phyloP scores from a whole-genome alignment of 2,329 filamentous ascomycete species.

The Verticillium nubilum region DNA sequence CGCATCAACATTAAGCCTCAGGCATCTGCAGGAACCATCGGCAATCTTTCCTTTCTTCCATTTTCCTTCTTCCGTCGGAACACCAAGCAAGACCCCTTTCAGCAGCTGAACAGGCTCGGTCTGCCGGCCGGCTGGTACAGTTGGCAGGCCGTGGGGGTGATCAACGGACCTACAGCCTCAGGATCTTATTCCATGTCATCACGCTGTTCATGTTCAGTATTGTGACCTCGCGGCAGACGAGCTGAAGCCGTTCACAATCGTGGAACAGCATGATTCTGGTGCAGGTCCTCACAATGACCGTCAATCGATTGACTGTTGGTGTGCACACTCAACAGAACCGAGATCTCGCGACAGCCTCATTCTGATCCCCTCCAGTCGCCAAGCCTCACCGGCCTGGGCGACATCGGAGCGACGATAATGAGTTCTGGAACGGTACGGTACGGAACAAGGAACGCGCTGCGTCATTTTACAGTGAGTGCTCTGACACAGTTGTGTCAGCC shows the following conservation, averaged over 20 bases:
- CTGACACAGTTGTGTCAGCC: not conserved
- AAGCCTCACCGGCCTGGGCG: not conserved
- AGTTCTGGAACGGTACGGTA: not conserved
- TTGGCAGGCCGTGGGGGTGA: not conserved
- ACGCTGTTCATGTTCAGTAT: not conserved
- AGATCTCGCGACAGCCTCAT: too few relatives aligned
- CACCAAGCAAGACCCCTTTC: constrained; percentile 1
- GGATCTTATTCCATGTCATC: not conserved
- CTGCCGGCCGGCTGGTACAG: not conserved
- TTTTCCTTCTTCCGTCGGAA: not conserved
- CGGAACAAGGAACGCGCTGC: not conserved
- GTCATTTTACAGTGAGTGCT: not conserved
- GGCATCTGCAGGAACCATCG: constrained; percentile 5
- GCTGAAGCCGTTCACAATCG: not conserved
- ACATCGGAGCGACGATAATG: not conserved
- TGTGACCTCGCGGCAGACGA: not conserved
- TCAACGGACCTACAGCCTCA: not conserved
- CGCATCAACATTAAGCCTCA: constrained; percentile 5
- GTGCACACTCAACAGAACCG: not conserved
- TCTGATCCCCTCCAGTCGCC: too few relatives aligned
- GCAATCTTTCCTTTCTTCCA: not conserved
- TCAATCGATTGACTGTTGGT: not conserved
- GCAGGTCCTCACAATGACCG: too few relatives aligned
- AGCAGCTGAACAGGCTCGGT: not conserved
- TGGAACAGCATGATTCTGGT: not conserved